A percentile compares a stretch with the other conserved stretches of the same genome.
phyloP scores from a whole-genome alignment of 1,284 basidiomycete genomes.

The Rhodotorula sp. region DNA sequence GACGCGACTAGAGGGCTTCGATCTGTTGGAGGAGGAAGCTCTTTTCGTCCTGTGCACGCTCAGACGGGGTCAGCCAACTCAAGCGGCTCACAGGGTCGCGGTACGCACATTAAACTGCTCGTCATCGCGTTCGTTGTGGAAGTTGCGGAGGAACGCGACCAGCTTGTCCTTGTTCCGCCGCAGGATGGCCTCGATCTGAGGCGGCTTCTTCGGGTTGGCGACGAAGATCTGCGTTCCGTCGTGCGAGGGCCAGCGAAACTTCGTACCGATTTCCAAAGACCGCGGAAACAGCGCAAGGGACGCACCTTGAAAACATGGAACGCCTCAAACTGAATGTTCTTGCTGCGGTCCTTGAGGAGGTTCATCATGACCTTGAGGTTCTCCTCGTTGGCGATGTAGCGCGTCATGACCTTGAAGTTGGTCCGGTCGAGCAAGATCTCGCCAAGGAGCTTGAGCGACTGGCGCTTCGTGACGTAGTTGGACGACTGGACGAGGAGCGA shows the following conservation, averaged over 20 bases:
- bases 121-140: slow-evolving; percentile 98
- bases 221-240: slow-evolving; percentile 74
- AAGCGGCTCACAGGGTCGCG: slow-evolving; percentile 10
- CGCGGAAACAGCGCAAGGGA: not conserved
- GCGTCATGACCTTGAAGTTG: slow-evolving; percentile 97
- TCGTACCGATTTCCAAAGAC: not conserved
- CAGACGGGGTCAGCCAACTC: not conserved
- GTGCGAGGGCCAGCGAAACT: not conserved
- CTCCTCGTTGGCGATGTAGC: slow-evolving; percentile 78
- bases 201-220: slow-evolving; percentile 97
- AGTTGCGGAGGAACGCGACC: slow-evolving; percentile 80
- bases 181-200: slow-evolving; percentile 87
- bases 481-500: slow-evolving; percentile 84
- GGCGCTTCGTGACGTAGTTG: slow-evolving; percentile 99
- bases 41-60: slow-evolving; percentile 75
- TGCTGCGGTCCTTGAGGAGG: slow-evolving; percentile 90
- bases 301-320: slow-evolving; percentile 99
- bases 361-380: slow-evolving; percentile 99
- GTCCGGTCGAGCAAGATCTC: slow-evolving; percentile 96
- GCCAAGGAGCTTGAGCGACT: slow-evolving; percentile 95
- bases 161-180: slow-evolving; percentile 92
- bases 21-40: slow-evolving; percentile 90
- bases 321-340: slow-evolving; percentile 99
- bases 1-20: slow-evolving; percentile 41
- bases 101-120: slow-evolving; percentile 85